phyloP scores from a whole-genome alignment of 1,284 basidiomycete species.

The Cryptococcus sp. region DNA sequence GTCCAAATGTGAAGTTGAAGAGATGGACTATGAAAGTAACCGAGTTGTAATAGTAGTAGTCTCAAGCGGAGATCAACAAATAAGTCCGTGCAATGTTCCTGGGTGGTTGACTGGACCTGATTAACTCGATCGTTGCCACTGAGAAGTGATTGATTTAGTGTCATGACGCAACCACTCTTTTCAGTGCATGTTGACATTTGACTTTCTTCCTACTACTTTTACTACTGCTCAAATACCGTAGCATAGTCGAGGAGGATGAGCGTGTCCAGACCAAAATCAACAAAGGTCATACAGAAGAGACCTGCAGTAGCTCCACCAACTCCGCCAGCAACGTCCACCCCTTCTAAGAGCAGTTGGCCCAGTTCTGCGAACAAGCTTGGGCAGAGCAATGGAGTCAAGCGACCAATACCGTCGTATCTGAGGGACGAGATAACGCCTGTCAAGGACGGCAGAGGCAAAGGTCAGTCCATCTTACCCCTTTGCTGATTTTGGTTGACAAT shows the following conservation, averaged over 20 bases:
- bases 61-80: no score
- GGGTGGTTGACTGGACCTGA: not conserved
- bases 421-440: slow-evolving; percentile 4
- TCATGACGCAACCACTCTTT: not conserved
- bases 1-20: no score
- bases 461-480: not conserved
- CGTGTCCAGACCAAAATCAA: slow-evolving; percentile 17
- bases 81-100: not conserved
- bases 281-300: slow-evolving; percentile 14
- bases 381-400: slow-evolving; percentile 2
- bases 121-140: not conserved
- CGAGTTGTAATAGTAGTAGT: no score
- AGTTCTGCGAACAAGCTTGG: not conserved
- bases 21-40: no score
- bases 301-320: slow-evolving; percentile 5
- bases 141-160: not conserved
- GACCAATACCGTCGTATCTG: slow-evolving; percentile 5
- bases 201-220: not conserved
- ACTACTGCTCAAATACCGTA: not conserved
- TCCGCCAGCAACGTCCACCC: slow-evolving; percentile 2
- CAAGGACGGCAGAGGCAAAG: slow-evolving; percentile 15
- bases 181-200: no score
- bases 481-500: not conserved
- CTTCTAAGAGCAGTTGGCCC: not conserved
- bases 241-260: slow-evolving; percentile 5